Conservation (phyloP, 1,139 yeast genomes). For the Candida dubliniensis region DNA sequence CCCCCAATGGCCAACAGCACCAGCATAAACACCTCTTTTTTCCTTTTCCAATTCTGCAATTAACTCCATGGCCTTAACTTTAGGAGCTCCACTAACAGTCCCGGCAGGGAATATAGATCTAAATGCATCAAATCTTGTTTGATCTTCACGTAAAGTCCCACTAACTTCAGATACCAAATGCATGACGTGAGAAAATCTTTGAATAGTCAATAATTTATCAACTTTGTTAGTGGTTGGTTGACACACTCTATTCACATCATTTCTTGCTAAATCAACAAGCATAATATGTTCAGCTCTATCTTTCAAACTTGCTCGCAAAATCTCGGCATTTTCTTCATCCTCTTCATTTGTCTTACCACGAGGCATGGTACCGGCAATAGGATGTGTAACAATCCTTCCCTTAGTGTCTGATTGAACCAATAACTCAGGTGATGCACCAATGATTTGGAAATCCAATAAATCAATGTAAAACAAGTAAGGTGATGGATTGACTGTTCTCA, state of each 20-base stretch:
- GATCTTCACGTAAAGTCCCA: conserved; percentile 79
- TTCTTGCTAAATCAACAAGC: conserved; percentile 96
- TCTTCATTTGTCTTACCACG: conserved; percentile 91
- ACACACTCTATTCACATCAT: conserved; percentile 93
- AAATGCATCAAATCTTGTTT: conserved; percentile 93
- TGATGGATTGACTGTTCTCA: conserved; percentile 94
- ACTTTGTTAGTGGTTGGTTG: conserved; percentile 81
- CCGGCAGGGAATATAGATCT: conserved; percentile 98
- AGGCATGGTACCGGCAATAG: conserved; percentile 93
- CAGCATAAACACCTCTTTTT: conserved; percentile 95
- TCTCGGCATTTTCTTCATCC: conserved; percentile 79
- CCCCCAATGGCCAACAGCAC: conserved; percentile 99
- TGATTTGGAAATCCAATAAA: conserved; percentile 85
- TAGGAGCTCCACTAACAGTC: conserved; percentile 97
- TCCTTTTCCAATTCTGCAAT: conserved; percentile 87
- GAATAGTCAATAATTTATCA: conserved; percentile 84
- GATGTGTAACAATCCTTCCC: conserved; percentile 85
- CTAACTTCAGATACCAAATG: conserved; percentile 94
- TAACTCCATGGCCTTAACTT: conserved; percentile 93
- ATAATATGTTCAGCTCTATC: conserved; percentile 98
- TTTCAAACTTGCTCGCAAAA: conserved; percentile 74
- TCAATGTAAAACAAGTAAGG: conserved; percentile 95
- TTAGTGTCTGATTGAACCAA: conserved; percentile 76
- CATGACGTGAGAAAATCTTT: conserved; percentile 96
- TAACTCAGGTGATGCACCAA: conserved; percentile 96